Conservation (phyloP, 495 filamentous ascomycete genomes). For the Neurospora intermedia region DNA sequence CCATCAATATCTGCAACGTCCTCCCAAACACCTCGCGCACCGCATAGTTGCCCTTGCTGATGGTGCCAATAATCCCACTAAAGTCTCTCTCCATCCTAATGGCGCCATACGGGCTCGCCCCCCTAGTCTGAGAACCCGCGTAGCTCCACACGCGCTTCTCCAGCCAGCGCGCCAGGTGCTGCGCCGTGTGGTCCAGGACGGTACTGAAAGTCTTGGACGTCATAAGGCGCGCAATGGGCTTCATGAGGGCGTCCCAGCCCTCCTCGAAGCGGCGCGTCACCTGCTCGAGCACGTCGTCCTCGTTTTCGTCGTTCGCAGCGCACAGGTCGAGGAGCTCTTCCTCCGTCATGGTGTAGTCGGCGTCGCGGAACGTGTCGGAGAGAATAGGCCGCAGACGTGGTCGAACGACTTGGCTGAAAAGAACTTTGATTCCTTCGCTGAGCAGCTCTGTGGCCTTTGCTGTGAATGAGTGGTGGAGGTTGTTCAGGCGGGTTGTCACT, state of each 20-base stretch:
- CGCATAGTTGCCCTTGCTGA: slow-evolving; percentile 67
- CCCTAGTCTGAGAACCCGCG: slow-evolving; percentile 49
- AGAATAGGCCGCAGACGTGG: slow-evolving; percentile 76
- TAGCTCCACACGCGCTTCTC: slow-evolving; percentile 90
- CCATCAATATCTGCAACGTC: slow-evolving; percentile 73
- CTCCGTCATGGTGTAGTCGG: slow-evolving; percentile 58
- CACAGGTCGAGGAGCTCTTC: slow-evolving; percentile 41
- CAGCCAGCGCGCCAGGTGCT: slow-evolving; percentile 59
- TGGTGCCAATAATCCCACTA: slow-evolving; percentile 61
- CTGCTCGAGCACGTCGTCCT: slow-evolving; percentile 41
- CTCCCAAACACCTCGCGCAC: slow-evolving; percentile 71
- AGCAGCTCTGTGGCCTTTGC: slow-evolving; percentile 71
- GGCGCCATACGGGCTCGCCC: slow-evolving; percentile 62
- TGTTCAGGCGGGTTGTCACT: slow-evolving; percentile 54
- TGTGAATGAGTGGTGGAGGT: slow-evolving; percentile 59
- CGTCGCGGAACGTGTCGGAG: slow-evolving; percentile 80
- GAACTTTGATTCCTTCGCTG: slow-evolving; percentile 66
- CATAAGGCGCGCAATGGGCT: slow-evolving; percentile 75
- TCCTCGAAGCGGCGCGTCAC: slow-evolving; percentile 67
- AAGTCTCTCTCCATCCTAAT: slow-evolving; percentile 85
- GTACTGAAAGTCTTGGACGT: slow-evolving; percentile 57
- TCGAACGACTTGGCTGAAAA: slow-evolving; percentile 83
- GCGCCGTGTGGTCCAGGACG: slow-evolving; percentile 60
- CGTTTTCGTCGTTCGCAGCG: slow-evolving; percentile 39
- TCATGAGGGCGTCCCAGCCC: slow-evolving; percentile 75